Percentiles rank a stretch among this genome's conserved stretches.
Evolutionary conservation across 345 rosid species (phyloP).

Genomic region (Eucalyptus sideroxylon): DNA sequence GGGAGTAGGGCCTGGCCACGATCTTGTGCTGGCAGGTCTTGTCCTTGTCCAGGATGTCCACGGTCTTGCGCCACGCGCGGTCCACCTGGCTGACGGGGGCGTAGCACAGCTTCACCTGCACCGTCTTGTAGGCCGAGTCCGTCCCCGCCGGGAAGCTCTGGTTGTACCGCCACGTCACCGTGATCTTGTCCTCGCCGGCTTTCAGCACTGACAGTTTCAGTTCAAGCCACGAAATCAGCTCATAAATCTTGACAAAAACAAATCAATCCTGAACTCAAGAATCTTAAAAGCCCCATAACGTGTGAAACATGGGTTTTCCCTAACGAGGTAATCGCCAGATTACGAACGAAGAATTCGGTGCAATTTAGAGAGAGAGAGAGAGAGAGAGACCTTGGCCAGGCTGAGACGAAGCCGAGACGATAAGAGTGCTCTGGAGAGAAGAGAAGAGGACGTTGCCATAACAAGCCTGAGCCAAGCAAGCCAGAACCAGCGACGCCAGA

Average conservation of each 20-base stretch:
- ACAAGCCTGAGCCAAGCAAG: background rate
- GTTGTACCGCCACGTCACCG: constrained; percentile 44
- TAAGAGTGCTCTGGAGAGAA: constrained; percentile 19
- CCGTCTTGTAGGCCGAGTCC: constrained; percentile 30
- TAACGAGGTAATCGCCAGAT: background rate
- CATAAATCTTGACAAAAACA: background rate
- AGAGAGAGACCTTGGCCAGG: constrained; percentile 21
- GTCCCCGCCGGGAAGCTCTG: constrained; percentile 16
- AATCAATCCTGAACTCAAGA: background rate
- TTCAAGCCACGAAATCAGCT: background rate
- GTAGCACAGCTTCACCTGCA: constrained; percentile 49
- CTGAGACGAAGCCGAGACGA: constrained; percentile 21
- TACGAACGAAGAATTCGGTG: background rate
- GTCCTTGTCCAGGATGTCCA: constrained; percentile 40
- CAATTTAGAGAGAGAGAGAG: background rate
- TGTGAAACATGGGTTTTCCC: background rate
- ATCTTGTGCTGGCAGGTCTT: constrained; percentile 47
- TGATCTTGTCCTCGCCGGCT: constrained; percentile 41
- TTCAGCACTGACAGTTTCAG: constrained; percentile 18
- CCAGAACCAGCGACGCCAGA: constrained; percentile 2
- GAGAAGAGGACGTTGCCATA: constrained; percentile 20
- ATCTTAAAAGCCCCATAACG: background rate
- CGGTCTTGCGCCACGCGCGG: constrained; percentile 66
- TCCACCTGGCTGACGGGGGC: constrained; percentile 67
- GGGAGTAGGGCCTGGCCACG: constrained; percentile 19